Conservation (phyloP, 108 stramenopile species). For the Schizochytrium sp. region DNA sequence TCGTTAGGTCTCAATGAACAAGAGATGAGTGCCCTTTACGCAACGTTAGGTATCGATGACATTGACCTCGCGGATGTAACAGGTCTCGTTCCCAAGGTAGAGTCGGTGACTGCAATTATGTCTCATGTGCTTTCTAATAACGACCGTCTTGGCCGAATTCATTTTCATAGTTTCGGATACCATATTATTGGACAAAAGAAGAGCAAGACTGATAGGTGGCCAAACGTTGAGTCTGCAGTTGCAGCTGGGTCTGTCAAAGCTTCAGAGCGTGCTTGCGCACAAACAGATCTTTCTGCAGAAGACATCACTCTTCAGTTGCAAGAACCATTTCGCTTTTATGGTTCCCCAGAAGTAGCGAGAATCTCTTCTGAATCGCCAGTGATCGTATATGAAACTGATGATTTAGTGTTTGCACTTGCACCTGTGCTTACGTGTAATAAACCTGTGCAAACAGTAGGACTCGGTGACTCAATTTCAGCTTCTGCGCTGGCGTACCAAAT, state of each 20-base stretch:
- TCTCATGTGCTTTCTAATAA: neutral
- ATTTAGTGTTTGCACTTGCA: neutral
- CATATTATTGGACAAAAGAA: conserved; percentile 1
- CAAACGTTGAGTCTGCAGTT: neutral
- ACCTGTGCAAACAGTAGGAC: conserved; percentile 35
- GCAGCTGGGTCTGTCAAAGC: conserved; percentile 45
- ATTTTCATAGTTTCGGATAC: conserved; percentile 59
- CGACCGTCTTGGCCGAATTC: conserved; percentile 18
- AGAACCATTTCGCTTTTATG: neutral
- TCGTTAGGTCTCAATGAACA: conserved; percentile 53
- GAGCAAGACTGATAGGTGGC: neutral
- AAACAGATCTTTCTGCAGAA: neutral
- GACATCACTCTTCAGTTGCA: conserved; percentile 49
- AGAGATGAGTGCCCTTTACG: conserved; percentile 8
- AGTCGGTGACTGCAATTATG: neutral
- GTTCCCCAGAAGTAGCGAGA: neutral
- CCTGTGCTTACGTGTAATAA: conserved; percentile 53
- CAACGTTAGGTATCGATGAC: neutral
- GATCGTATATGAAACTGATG: neutral
- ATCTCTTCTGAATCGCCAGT: neutral
- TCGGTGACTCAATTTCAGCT: conserved; percentile 61
- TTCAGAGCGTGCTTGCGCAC: conserved; percentile 50
- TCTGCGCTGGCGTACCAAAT: conserved; percentile 46
- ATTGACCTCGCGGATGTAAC: conserved; percentile 1
- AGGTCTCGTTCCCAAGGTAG: neutral